phyloP scores from a whole-genome alignment of 805 yeast genomes.

The Lachancea mirantina region DNA sequence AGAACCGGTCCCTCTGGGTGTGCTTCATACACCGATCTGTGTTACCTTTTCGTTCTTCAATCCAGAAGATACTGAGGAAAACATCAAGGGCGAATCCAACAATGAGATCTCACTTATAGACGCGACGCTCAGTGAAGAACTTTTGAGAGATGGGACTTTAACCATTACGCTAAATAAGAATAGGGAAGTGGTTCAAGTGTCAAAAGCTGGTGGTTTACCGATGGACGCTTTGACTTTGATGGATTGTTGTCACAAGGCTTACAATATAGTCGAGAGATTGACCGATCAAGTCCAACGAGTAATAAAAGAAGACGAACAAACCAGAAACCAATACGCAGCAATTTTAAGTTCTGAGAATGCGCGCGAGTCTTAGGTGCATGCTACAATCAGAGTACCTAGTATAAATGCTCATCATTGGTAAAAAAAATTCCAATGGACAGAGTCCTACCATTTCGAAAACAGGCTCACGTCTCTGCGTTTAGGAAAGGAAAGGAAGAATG shows the following conservation, averaged over 20 bases:
- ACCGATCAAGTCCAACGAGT: constrained; percentile 56
- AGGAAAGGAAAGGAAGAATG: too few relatives aligned
- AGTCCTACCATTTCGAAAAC: too few relatives aligned
- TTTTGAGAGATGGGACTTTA: constrained; percentile 65
- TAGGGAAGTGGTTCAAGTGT: constrained; percentile 82
- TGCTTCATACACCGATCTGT: constrained; percentile 85
- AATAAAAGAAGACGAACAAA: constrained; percentile 47
- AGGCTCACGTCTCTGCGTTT: too few relatives aligned
- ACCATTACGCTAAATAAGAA: constrained; percentile 85
- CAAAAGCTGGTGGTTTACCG: constrained; percentile 85
- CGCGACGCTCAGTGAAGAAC: constrained; percentile 71
- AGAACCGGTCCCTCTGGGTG: constrained; percentile 78
- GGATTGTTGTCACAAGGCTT: constrained; percentile 63
- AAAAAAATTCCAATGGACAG: too few relatives aligned
- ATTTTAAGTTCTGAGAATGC: constrained; percentile 31
- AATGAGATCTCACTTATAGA: constrained; percentile 63
- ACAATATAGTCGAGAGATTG: constrained; percentile 49
- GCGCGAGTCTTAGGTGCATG: constrained; percentile 22
- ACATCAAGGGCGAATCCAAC: constrained; percentile 58
- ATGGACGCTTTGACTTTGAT: constrained; percentile 64
- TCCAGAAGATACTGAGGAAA: constrained; percentile 55
- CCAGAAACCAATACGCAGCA: constrained; percentile 35
- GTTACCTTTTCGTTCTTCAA: constrained; percentile 83
- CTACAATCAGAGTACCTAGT: too few relatives aligned
- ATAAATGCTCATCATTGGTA: too few relatives aligned